phyloP scores from a whole-genome alignment of 140 eudicot genomes.

The Anethum foeniculum region DNA sequence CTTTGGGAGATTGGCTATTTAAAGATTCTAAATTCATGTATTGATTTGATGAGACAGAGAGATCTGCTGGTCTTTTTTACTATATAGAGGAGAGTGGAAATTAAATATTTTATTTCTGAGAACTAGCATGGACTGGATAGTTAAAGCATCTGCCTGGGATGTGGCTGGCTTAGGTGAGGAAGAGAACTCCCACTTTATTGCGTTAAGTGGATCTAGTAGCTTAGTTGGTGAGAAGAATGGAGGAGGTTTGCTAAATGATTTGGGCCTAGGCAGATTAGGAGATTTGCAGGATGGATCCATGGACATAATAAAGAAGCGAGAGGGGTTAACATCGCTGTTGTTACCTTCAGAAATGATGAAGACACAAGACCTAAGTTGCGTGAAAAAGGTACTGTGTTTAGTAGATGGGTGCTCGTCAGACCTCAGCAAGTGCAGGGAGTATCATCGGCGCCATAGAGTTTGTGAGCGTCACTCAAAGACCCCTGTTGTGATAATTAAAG shows the following conservation, averaged over 20 bases:
- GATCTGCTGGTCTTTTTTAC: background rate
- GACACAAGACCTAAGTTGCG: conserved; percentile 2
- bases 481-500: conserved; percentile 35
- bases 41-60: background rate
- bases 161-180: conserved; percentile 28
- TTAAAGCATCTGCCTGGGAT: conserved; percentile 39
- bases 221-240: conserved; percentile 16
- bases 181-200: conserved; percentile 15
- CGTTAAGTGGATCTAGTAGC: conserved; percentile 19
- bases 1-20: background rate
- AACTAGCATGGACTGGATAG: conserved; percentile 34
- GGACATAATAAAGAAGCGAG: conserved; percentile 12
- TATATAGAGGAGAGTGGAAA: background rate
- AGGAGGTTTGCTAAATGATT: conserved; percentile 22
- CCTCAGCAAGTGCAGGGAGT: conserved; percentile 45
- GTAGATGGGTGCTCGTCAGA: conserved; percentile 52
- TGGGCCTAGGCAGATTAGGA: conserved; percentile 11
- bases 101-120: background rate
- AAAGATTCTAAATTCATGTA: background rate
- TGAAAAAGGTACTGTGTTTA: conserved; percentile 27
- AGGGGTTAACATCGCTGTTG: conserved; percentile 14
- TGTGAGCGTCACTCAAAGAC: conserved; percentile 59
- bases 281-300: conserved; percentile 11
- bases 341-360: conserved; percentile 24
- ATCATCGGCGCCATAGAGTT: conserved; percentile 58